Base-by-base conservation (phyloP, 805 yeast species). In the Wickerhamomyces strasburgensis region DNA sequence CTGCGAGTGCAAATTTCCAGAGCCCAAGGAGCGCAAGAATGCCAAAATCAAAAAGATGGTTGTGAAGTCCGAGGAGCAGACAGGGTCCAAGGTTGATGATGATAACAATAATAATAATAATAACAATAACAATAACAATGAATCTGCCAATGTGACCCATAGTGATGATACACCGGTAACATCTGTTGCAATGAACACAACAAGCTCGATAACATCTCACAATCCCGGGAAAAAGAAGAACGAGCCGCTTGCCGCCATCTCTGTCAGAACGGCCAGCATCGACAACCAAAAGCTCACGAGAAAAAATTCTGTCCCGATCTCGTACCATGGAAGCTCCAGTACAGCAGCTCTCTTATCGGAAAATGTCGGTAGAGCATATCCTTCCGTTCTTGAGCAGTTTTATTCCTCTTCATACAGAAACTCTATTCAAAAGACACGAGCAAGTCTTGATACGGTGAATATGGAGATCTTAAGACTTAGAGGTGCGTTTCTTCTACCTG, bases 401-500 rank as follows among this genome's bases (percentile, higher is more conserved):
- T 50, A 62, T 40, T 56, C 58, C 1, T 44, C 51, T 7, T 31
- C 49, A 0, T 21, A 53, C 14, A 46, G 40, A 31, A 38, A 24
- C 34, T 56, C 42, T 43, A 47, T 54, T 3, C 51, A 57, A 24
- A 58, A 58, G 30, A 48, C 58, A 1, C 38, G 52, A 27, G 37
- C 41, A 3, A 47, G 52, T 9, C 44, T 67, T 11, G 83, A 78
- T 49, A 67, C 75, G 3, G 81, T 73, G 18, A 89, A 84, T 46
- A 64, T 81, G 50, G 80, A 79, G 51, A 70, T 80, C 29, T 62
- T 84, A 43, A 71, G 76, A 47, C 49, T 77, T 39, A 64, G 78
- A 39, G 90, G 89, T 5, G 86, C 89, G 6, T 84, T 84, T 50
- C 60, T 74, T 34, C 57, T 85, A 15, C 95, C 95, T 1, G 68